Evolutionary conservation across 257 asterid species (phyloP), one percentile per base, ranked within the genome.

Genomic region (Jacaranda copaia): DNA sequence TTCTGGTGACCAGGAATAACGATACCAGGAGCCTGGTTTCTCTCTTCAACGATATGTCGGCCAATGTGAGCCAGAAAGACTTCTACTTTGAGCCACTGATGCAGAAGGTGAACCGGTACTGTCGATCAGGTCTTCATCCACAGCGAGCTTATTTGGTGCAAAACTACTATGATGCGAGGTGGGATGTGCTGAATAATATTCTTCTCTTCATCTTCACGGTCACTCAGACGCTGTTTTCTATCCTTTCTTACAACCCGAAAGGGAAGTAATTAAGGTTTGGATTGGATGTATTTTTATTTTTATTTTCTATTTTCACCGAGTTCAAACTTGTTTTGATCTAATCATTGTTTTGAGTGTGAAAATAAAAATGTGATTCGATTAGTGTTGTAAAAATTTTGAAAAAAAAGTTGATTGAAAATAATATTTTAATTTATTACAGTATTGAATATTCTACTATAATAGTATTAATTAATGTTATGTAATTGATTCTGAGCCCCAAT

Each of bases 201-300:
- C 78, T 71, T 7, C 58, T 71, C 42, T 71, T 71, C 32, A 42
- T 63, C n/a, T 68, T 78, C 52, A 78, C 82, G 0, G 66, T 64
- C 10, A 71, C 77, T 19, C 82, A 78, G 42, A 78, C 82, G 0
- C 6, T 72, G 43, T 78, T 78, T 74, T 71, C 78, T 62, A 53
- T 71, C 11, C 63, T 63, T 3, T 36, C 51, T 0, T 78, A 64
- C 65, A 49, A 75, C 7, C 79, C 79, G 5, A 75, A 63, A 53
- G 20, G 43, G 3, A 0, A 5, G 43, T 61, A 61, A 20, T 42
- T 42, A 25, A 0, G 32, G 32, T 0, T 25, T 2, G 32, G 32
- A 25, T 25, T 25, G 32, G 32, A 25, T 25, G 32, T 25, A 25
- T 25, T 25, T 25, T 25, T 25, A 25, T 25, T 25, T 25, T 25